phyloP scores from a whole-genome alignment of 352 stramenopile species.

The Pythium dissimile region DNA sequence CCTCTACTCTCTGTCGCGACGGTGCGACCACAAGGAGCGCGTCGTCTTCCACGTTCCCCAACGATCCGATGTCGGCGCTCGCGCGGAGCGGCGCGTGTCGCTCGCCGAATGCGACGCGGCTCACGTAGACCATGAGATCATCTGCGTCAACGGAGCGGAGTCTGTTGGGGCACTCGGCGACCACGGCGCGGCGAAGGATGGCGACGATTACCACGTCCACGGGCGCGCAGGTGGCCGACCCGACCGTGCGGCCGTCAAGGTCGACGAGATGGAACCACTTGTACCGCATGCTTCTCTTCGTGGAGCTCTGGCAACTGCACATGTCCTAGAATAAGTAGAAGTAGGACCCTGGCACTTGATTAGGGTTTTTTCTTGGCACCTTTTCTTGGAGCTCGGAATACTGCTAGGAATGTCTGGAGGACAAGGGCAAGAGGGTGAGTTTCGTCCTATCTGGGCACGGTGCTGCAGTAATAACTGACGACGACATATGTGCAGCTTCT shows the following conservation, averaged over 20 bases:
- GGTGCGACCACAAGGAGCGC: not conserved
- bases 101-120: not conserved
- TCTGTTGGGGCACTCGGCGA: not conserved
- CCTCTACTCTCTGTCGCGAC: no score
- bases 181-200: not conserved
- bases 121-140: not conserved
- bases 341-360: no score
- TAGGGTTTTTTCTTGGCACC: no score
- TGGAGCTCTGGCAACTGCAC: no score
- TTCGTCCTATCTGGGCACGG: no score
- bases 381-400: no score
- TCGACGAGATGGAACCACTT: not conserved
- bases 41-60: not conserved
- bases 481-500: no score
- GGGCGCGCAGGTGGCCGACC: not conserved
- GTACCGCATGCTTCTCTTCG: no score
- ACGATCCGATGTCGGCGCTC: not conserved
- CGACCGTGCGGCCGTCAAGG: not conserved
- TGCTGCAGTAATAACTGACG: no score
- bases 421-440: no score
- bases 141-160: not conserved
- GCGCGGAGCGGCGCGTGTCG: not conserved
- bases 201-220: not conserved
- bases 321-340: no score
- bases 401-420: no score